Base-by-base conservation (phyloP, 2,329 filamentous ascomycete species). In the Aureobasidium melanogenum region DNA sequence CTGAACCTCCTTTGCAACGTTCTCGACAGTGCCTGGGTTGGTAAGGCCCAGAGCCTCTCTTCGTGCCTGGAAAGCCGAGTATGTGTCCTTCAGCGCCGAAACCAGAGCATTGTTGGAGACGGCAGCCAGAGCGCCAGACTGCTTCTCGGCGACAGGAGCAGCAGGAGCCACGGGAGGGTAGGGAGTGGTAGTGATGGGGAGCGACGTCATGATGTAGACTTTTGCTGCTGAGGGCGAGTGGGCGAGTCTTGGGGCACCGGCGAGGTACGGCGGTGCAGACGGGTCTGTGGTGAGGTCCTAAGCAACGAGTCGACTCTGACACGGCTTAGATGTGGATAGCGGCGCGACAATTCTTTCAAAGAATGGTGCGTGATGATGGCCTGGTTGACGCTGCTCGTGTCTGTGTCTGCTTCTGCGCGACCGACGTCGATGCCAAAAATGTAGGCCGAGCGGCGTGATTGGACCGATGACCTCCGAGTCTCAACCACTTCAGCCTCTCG, bases 11-110 rank as follows among this genome's bases (percentile, higher is more conserved):
- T 88, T 87, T 68, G 88, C 84, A 74, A 96, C 87, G 72, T 86
- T 87, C 77, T 99, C 94, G 67, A 97, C 87, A 57, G 89, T 92
- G 70, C 94, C 94, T 43, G 94, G 94, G 77, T 97, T 97, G 68
- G 87, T 83, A 68, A 99, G 82, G 65, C 92, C 93, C 66, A 99
- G 84, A 77, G 89, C 88, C 69, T 87, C 88, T 80, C 94, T 88
- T 78, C 89, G 86, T 69, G 94, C 89, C 65, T 87, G 88, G 74
- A 97, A 95, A 59, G 86, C 84, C 70, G 81, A 83, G 78, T 94
- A 88, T 76, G 85, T 86, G 81, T 96, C 88, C 55, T 69, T 64
- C 30, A 74, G 59, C 52, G 66, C 66, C 61, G 80, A 80, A 61
- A 85, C 80, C 69, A 94, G 76, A 63, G 89, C 84, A 75, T 96